phyloP scores from a whole-genome alignment of 768 basidiomycete species.

The Trametes elegans region DNA sequence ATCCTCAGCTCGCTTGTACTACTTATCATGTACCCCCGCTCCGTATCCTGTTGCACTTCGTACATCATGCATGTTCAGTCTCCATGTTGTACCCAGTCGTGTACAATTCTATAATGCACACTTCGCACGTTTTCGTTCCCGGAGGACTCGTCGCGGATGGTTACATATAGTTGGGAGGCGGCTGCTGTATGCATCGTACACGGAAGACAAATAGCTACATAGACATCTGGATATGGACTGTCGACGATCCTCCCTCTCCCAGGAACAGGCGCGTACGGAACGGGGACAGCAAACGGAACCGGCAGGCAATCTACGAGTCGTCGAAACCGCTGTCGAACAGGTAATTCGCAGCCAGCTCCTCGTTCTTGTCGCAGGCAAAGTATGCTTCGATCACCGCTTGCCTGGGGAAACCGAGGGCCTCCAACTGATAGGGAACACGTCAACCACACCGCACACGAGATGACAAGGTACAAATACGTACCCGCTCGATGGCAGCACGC shows the following conservation, averaged over 20 bases:
- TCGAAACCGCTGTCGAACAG: conserved; percentile 76
- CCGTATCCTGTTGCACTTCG: too few relatives aligned
- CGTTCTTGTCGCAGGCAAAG: conserved; percentile 94
- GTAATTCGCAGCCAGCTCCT: conserved; percentile 94
- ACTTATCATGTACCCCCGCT: too few relatives aligned
- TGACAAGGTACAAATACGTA: conserved; percentile 39
- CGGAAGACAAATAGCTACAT: conserved; percentile 18
- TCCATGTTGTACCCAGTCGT: not conserved
- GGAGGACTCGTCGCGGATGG: not conserved
- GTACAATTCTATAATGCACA: too few relatives aligned
- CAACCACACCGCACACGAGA: conserved; percentile 2
- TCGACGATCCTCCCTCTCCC: conserved; percentile 9
- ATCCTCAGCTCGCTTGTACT: too few relatives aligned
- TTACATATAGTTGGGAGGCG: not conserved
- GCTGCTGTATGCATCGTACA: conserved; percentile 14
- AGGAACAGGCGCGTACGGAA: not conserved
- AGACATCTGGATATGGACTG: conserved; percentile 13
- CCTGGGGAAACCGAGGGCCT: conserved; percentile 84
- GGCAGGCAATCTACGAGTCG: conserved; percentile 31
- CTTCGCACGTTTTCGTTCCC: not conserved
- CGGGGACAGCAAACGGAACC: not conserved
- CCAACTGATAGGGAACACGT: conserved; percentile 50
- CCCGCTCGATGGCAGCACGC: conserved; percentile 82
- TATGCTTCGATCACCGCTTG: conserved; percentile 86
- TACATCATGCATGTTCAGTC: too few relatives aligned